Evolutionary conservation across 768 basidiomycete genomes (phyloP).

Genomic region (Cyclocybe cylindracea): DNA sequence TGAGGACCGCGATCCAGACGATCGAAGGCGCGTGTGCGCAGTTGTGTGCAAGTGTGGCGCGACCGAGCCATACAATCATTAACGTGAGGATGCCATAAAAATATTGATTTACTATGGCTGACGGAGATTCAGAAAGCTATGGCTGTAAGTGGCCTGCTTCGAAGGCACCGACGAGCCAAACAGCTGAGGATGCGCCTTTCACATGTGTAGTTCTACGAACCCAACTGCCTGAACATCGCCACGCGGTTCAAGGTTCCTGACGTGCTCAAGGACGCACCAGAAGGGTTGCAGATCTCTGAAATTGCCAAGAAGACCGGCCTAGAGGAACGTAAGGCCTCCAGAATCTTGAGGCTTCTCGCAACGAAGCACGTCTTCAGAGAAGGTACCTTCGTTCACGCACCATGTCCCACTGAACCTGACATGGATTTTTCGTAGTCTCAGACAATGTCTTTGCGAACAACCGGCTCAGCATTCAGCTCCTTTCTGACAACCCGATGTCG

Average conservation of each 20-base stretch:
- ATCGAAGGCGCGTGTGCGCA: conserved; percentile 31
- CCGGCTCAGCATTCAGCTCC: too few species aligned
- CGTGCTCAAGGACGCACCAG: conserved; percentile 23
- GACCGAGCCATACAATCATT: conserved; percentile 22
- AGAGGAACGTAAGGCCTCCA: conserved; percentile 28
- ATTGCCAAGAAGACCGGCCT: conserved; percentile 21
- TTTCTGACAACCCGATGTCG: too few species aligned
- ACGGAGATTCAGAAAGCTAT: conserved; percentile 4
- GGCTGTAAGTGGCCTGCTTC: conserved; percentile 1
- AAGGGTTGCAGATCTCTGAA: conserved; percentile 28
- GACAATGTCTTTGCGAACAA: too few species aligned
- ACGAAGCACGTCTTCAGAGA: too few species aligned
- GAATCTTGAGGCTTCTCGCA: conserved; percentile 36
- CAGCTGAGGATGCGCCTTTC: background rate
- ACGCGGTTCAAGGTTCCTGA: conserved; percentile 26
- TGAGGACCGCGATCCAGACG: conserved; percentile 21
- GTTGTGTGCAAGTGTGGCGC: conserved; percentile 20
- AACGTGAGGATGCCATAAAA: conserved; percentile 20
- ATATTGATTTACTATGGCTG: background rate
- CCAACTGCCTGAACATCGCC: conserved; percentile 21
- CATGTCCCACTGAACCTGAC: too few species aligned
- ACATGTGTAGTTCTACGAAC: conserved; percentile 15
- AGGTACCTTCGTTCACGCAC: too few species aligned
- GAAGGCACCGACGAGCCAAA: too few species aligned
- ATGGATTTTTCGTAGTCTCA: too few species aligned